phyloP scores from a whole-genome alignment of 1,284 basidiomycete genomes.

The Lentinula novae-zelandiae region DNA sequence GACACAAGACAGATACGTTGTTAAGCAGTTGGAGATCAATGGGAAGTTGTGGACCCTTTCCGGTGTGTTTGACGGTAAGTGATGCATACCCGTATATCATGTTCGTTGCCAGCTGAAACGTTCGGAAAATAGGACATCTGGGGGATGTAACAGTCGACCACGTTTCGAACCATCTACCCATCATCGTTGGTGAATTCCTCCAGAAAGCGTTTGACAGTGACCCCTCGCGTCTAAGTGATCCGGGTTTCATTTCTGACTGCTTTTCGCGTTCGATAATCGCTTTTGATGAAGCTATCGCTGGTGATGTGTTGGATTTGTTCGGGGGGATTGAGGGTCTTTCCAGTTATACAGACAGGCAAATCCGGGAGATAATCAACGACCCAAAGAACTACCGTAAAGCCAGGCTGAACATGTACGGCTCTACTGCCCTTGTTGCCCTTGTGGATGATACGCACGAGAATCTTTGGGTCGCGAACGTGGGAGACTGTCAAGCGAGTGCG shows the following conservation, averaged over 20 bases:
- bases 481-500: slow-evolving; percentile 69
- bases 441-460: slow-evolving; percentile 62
- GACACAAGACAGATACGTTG: slow-evolving; percentile 59
- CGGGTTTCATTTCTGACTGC: slow-evolving; percentile 47
- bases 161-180: slow-evolving; percentile 62
- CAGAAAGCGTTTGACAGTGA: slow-evolving; percentile 36
- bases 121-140: slow-evolving; percentile 47
- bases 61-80: slow-evolving; percentile 66
- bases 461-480: slow-evolving; percentile 69
- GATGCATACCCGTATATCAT: not conserved
- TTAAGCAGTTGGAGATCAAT: slow-evolving; percentile 51
- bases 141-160: slow-evolving; percentile 68
- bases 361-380: slow-evolving; percentile 58
- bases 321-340: slow-evolving; percentile 49
- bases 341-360: slow-evolving; percentile 48
- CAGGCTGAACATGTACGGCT: slow-evolving; percentile 68
- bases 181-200: slow-evolving; percentile 59
- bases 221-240: slow-evolving; percentile 30
- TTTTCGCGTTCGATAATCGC: slow-evolving; percentile 53
- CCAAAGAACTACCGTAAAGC: slow-evolving; percentile 61
- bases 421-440: slow-evolving; percentile 65
- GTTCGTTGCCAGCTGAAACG: slow-evolving; percentile 11
- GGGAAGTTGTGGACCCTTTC: slow-evolving; percentile 60
- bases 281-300: slow-evolving; percentile 65
- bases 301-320: slow-evolving; percentile 60